Percentiles rank a stretch among this genome's conserved stretches.
Evolutionary conservation across 2,329 filamentous ascomycete species (phyloP).

Genomic region (Teratosphaeriaceae sp.): DNA sequence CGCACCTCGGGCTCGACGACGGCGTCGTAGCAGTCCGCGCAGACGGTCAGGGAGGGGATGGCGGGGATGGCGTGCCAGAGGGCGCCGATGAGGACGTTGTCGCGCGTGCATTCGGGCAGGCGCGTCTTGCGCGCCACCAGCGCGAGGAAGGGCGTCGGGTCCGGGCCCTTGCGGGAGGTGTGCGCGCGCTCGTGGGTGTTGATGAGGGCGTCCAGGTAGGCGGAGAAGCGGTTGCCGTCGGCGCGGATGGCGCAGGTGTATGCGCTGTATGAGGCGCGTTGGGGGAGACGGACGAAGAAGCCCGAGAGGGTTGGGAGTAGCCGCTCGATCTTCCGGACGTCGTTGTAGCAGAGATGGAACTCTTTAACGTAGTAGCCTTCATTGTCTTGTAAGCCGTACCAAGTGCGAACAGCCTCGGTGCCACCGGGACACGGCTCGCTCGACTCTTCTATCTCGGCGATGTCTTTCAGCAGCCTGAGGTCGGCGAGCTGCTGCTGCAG

Average conservation of each 20-base stretch:
- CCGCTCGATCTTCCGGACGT: constrained; percentile 63
- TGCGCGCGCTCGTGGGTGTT: constrained; percentile 42
- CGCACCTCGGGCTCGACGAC: constrained; percentile 64
- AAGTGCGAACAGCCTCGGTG: constrained; percentile 52
- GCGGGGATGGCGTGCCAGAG: constrained; percentile 71
- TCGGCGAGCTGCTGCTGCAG: constrained; percentile 62
- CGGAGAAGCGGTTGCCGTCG: constrained; percentile 49
- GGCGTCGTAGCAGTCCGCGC: constrained; percentile 78
- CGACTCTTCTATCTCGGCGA: constrained; percentile 57
- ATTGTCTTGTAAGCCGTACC: constrained; percentile 70
- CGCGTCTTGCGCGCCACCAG: constrained; percentile 54
- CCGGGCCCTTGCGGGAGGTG: constrained; percentile 34
- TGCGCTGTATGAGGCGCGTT: constrained; percentile 41
- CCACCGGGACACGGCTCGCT: constrained; percentile 53
- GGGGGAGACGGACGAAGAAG: constrained; percentile 49
- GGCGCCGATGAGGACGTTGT: constrained; percentile 54
- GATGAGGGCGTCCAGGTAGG: constrained; percentile 52
- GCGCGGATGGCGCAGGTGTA: constrained; percentile 66
- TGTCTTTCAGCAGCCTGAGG: constrained; percentile 60
- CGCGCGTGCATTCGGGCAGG: constrained; percentile 58
- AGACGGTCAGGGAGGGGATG: constrained; percentile 71
- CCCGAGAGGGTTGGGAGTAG: constrained; percentile 67
- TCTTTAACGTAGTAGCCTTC: constrained; percentile 59
- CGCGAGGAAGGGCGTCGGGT: constrained; percentile 57
- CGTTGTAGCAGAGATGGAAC: constrained; percentile 70